A percentile compares a stretch with the other conserved stretches of the same genome.
Evolutionary conservation across 345 rosid genomes (phyloP).

Genomic region (Boechera stricta): DNA sequence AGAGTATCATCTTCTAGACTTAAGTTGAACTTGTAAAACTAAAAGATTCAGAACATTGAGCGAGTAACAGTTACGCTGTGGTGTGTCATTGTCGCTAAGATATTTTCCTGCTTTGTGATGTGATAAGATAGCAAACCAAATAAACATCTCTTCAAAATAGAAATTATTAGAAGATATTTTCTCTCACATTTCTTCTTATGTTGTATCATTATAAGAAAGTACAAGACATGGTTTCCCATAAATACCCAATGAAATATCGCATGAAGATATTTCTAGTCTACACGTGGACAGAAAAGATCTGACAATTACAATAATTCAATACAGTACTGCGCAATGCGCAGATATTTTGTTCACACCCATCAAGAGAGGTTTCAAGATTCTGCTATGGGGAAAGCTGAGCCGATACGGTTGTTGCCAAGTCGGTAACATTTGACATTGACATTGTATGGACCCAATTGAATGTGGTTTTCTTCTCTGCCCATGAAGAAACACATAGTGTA

Average conservation of each 20-base stretch:
- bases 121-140: constrained; percentile 17
- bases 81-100: constrained; percentile 35
- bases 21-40: constrained; percentile 15
- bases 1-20: constrained; percentile 2
- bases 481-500: constrained; percentile 81
- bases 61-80: constrained; percentile 11
- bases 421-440: constrained; percentile 95
- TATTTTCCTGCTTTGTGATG: constrained; percentile 24
- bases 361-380: constrained; percentile 48
- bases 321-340: constrained; percentile 23
- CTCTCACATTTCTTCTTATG: constrained; percentile 6
- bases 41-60: constrained; percentile 7
- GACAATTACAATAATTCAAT: constrained; percentile 28
- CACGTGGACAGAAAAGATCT: constrained; percentile 13
- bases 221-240: constrained; percentile 31
- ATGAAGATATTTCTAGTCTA: constrained; percentile 35
- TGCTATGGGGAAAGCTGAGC: constrained; percentile 81
- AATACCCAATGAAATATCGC: constrained; percentile 33
- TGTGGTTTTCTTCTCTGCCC: constrained; percentile 77
- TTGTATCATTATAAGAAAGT: constrained; percentile 31
- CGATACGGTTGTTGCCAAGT: constrained; percentile 60
- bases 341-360: constrained; percentile 31
- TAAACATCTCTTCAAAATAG: not conserved
- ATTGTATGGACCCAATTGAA: constrained; percentile 85
- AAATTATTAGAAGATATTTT: constrained; percentile 37